A percentile compares a stretch with the other conserved stretches of the same genome.
These are phyloP conservation scores for Forsythia suspensa DNA, from an alignment of 257 asterid genomes.

Conservation along the genomic window DNA sequence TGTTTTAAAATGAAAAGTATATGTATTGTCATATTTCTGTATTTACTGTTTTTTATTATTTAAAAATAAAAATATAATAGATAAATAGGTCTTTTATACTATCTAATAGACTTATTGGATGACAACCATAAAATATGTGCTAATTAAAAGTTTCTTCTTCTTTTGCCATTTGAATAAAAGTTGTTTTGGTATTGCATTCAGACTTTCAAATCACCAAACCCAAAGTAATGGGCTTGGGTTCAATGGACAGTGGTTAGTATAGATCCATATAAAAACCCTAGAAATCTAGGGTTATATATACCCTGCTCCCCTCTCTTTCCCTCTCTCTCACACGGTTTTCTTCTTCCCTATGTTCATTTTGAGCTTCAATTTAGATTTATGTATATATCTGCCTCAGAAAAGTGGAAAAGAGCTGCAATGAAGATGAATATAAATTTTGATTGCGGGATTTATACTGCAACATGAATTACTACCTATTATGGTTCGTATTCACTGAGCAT, in stretches of 20 bases:
- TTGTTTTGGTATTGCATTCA: no score
- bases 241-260: not conserved
- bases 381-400: not conserved
- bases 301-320: not conserved
- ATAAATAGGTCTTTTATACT: no score
- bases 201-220: no score
- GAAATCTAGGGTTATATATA: not conserved
- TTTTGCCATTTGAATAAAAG: no score
- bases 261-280: not conserved
- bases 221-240: not conserved
- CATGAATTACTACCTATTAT: conserved; percentile 34
- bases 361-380: not conserved
- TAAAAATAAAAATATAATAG: no score
- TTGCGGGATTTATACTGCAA: conserved; percentile 36
- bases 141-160: no score
- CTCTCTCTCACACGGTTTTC: not conserved
- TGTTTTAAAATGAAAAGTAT: no score
- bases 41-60: no score
- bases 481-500: conserved; percentile 98
- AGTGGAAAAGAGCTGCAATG: conserved; percentile 27
- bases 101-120: no score
- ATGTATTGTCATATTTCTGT: no score
- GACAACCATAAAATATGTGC: no score
- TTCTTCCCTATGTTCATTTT: not conserved
- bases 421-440: conserved; percentile 26